Percentiles rank a stretch among this genome's conserved stretches.
phyloP scores from a whole-genome alignment of 306 rosid species.

The Quercus wislizeni region DNA sequence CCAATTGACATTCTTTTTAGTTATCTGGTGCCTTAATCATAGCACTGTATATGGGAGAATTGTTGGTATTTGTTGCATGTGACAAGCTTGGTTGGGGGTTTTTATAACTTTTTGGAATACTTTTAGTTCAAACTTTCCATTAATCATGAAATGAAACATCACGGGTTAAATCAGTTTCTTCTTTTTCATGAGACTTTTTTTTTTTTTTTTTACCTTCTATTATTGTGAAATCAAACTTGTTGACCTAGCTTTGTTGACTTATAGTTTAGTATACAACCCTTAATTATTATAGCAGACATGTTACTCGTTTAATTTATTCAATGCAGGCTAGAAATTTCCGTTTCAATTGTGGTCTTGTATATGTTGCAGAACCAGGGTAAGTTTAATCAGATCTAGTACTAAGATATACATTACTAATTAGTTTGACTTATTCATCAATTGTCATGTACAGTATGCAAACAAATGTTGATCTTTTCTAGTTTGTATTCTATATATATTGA shows the following conservation, averaged over 20 bases:
- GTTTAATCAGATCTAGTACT: conserved; percentile 23
- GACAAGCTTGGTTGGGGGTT: not conserved
- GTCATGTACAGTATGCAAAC: conserved; percentile 6
- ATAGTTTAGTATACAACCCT: not conserved
- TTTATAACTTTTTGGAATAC: not conserved
- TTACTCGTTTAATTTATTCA: conserved; percentile 22
- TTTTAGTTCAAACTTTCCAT: not conserved
- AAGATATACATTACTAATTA: not conserved
- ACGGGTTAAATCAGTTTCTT: not conserved
- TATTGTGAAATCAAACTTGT: not conserved
- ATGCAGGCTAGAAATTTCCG: conserved; percentile 96
- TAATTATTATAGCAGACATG: conserved; percentile 3
- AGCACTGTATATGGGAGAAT: too few species aligned
- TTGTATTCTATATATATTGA: conserved; percentile 1
- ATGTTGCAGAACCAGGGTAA: conserved; percentile 96
- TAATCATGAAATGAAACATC: not conserved
- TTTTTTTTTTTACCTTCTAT: not conserved
- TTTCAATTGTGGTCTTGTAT: conserved; percentile 90
- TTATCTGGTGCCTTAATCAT: too few species aligned
- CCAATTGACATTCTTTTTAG: not conserved
- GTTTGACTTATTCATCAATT: not conserved
- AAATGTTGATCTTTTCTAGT: conserved; percentile 5
- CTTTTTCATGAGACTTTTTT: too few species aligned
- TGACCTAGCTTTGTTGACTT: not conserved
- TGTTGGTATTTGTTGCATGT: not conserved